Conservation (phyloP, 2,329 filamentous ascomycete species). For the Cladophialophora chaetospira region DNA sequence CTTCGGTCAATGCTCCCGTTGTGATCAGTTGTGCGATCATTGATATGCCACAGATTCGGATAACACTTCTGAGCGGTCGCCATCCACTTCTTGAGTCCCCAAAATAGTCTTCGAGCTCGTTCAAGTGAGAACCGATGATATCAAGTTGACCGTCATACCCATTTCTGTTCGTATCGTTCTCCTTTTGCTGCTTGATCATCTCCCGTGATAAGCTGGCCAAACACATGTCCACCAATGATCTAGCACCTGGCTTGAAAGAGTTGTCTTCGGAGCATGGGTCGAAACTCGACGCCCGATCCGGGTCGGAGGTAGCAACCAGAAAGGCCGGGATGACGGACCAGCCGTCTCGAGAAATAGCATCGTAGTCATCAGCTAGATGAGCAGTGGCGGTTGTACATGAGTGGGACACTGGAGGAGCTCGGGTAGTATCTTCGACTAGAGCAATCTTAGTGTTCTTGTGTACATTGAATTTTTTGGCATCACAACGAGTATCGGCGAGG, state of each 20-base stretch:
- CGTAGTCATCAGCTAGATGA: constrained; percentile 32
- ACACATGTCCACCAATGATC: constrained; percentile 14
- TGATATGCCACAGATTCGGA: constrained; percentile 10
- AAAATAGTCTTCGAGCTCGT: constrained; percentile 23
- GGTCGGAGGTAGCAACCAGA: constrained; percentile 13
- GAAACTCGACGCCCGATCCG: not conserved
- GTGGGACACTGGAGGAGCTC: not conserved
- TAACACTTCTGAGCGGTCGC: constrained; percentile 8
- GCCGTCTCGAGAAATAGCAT: constrained; percentile 8
- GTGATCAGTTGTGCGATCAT: constrained; percentile 12
- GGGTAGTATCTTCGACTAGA: not conserved
- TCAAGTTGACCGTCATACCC: constrained; percentile 17
- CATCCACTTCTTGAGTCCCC: constrained; percentile 12
- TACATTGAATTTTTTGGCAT: not conserved
- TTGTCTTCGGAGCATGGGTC: not conserved
- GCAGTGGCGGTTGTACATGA: not conserved
- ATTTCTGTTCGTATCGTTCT: constrained; percentile 14
- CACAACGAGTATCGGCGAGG: not conserved
- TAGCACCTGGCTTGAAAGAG: not conserved
- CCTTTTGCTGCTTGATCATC: constrained; percentile 16
- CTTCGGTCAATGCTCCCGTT: not conserved
- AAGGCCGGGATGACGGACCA: constrained; percentile 4
- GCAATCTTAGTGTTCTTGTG: not conserved
- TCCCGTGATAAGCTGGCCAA: constrained; percentile 10
- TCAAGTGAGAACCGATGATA: constrained; percentile 4